Evolutionary conservation across 495 filamentous ascomycete species (phyloP).

Genomic region (Bacidia gigantensis): DNA sequence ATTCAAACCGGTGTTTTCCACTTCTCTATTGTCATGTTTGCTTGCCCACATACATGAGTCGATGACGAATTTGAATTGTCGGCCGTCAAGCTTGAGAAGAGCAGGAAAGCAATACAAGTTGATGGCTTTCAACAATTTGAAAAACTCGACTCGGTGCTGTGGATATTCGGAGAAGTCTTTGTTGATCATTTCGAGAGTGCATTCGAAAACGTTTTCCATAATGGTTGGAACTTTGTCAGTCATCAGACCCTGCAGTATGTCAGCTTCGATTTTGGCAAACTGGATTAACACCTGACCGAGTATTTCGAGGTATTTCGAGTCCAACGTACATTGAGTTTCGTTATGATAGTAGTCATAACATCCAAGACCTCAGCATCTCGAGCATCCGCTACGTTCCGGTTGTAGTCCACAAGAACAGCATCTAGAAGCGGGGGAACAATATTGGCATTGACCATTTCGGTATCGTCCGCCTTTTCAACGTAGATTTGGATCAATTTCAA

Average conservation of each 20-base stretch:
- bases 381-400: constrained; percentile 89
- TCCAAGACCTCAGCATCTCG: constrained; percentile 93
- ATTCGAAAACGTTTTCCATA: constrained; percentile 98
- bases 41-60: constrained; percentile 99
- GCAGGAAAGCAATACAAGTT: constrained; percentile 94
- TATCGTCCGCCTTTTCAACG: constrained; percentile 92
- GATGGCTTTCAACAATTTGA: constrained; percentile 88
- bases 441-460: constrained; percentile 79
- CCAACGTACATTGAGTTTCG: constrained; percentile 79
- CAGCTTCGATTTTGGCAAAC: constrained; percentile 15
- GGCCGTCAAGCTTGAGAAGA: constrained; percentile 79
- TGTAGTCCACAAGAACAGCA: constrained; percentile 89
- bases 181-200: constrained; percentile 99
- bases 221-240: constrained; percentile 94
- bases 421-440: constrained; percentile 96
- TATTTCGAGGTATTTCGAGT: constrained; percentile 30
- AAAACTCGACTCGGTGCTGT: constrained; percentile 96
- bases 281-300: constrained; percentile 22
- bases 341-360: constrained; percentile 94
- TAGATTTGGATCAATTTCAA: constrained; percentile 96
- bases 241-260: constrained; percentile 59
- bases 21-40: constrained; percentile 97
- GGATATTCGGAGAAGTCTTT: constrained; percentile 99
- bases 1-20: constrained; percentile 91
- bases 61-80: constrained; percentile 98